Base-by-base conservation (phyloP, 768 basidiomycete genomes). In the Lactifluus pinguis region DNA sequence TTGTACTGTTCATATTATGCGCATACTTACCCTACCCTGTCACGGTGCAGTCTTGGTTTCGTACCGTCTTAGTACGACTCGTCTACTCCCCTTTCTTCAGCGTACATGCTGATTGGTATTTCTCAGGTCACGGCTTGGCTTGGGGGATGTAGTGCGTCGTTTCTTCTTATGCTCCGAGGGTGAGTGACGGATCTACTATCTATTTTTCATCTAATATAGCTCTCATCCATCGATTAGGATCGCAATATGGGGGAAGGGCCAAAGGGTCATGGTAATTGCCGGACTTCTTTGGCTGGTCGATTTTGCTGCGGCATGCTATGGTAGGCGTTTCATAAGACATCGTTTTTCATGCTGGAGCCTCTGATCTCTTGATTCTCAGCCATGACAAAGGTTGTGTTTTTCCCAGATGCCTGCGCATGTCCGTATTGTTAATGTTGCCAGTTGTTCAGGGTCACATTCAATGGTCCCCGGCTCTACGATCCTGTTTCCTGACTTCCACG, bases 161-260 rank as follows among this genome's bases (percentile, higher is more conserved):
- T 50, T 53, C 61, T 64, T 3, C 51, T 64, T 49, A 61, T 57
- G 7, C 52, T 64, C 11, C 60, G 63, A 42, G 63, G 53, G 63
- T 64, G 36, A 21, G 63, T 6, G 36, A 11, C 25, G 2, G 25
- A 25, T 32, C 19, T 17, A 7, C 25, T 9, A 10, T 13, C 11
- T 15, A 17, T 32, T 38, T 42, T 6, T 19, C 36, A 15, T 21
- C 17, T 48, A 34, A 42, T 48, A 8, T 14, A 2, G n/a, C 10
- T 0, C 50, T 45, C 2, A 52, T 19, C 25, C 25, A 13, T 34
- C 42, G 25, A 34, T 14, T 50, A 64, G 63, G 17, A 25, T 64
- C 30, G 63, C 63, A n/a, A 62, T 64, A 41, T 64, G 63, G 63
- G 54, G 51, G 7, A 38, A 38, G 32, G 55, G 57, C 45, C 19